Conservation (phyloP, 176 grass and related monocot species). For the Carex kokanica region DNA sequence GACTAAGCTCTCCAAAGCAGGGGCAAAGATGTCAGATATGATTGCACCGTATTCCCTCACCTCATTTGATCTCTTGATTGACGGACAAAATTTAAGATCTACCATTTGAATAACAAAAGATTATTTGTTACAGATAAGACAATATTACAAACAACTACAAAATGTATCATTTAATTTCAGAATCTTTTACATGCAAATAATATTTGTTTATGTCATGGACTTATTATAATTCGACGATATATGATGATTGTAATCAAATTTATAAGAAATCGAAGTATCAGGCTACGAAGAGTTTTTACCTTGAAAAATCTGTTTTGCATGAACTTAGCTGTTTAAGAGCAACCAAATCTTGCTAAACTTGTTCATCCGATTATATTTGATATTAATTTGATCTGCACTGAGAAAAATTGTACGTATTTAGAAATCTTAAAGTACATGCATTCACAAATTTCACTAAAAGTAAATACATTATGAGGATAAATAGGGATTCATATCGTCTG, state of each 20-base stretch:
- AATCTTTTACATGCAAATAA: neutral
- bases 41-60: slow-evolving; percentile 63
- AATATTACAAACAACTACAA: neutral
- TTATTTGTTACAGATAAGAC: neutral
- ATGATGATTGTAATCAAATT: neutral
- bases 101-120: slow-evolving; percentile 21
- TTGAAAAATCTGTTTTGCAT: neutral
- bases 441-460: neutral
- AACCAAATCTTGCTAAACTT: neutral
- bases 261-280: neutral
- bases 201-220: neutral
- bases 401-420: neutral
- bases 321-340: neutral
- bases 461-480: neutral
- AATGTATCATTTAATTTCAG: neutral
- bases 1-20: slow-evolving; percentile 57
- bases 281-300: neutral
- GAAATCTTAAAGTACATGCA: neutral
- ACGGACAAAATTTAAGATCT: slow-evolving; percentile 14
- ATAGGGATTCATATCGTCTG: no score
- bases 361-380: neutral
- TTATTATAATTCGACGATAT: neutral
- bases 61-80: slow-evolving; percentile 70
- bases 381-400: neutral
- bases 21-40: slow-evolving; percentile 42